Evolutionary conservation across 805 yeast species (phyloP).

Genomic region (Candida ipomoeae): DNA sequence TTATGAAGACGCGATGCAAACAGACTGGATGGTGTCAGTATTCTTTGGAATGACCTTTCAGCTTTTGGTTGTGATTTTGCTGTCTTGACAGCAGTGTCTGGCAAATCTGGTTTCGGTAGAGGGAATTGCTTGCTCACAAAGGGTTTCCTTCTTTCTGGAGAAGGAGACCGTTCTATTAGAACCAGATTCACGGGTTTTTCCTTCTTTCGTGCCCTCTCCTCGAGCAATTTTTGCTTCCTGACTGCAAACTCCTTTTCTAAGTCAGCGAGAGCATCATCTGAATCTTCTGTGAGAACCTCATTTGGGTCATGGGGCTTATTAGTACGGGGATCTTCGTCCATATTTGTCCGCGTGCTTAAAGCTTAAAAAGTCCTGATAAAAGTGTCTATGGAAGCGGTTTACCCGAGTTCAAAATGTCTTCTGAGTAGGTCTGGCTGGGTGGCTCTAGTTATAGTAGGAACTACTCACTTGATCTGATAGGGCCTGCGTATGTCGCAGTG

Average conservation of each 20-base stretch:
- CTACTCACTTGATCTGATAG: not conserved
- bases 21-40: constrained; percentile 6
- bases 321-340: constrained; percentile 32
- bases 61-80: not conserved
- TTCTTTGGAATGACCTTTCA: constrained; percentile 5
- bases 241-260: constrained; percentile 34
- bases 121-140: not conserved
- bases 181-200: constrained; percentile 2
- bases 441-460: not conserved
- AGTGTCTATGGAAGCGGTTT: too few relatives aligned
- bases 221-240: constrained; percentile 20
- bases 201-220: constrained; percentile 16
- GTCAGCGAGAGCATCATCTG: constrained; percentile 36
- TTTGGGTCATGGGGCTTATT: constrained; percentile 17
- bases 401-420: not conserved
- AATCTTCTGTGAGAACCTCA: constrained; percentile 34
- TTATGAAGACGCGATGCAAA: constrained; percentile 15
- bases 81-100: not conserved
- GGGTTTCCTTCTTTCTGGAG: constrained; percentile 9
- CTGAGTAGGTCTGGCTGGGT: too few relatives aligned
- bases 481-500: constrained; percentile 3
- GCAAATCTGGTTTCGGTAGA: not conserved
- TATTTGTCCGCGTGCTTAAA: not conserved
- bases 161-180: constrained; percentile 15
- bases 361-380: not conserved